Percentiles rank a stretch among this genome's conserved stretches.
phyloP scores from a whole-genome alignment of 768 basidiomycete species.

The Butyriboletus loyo region DNA sequence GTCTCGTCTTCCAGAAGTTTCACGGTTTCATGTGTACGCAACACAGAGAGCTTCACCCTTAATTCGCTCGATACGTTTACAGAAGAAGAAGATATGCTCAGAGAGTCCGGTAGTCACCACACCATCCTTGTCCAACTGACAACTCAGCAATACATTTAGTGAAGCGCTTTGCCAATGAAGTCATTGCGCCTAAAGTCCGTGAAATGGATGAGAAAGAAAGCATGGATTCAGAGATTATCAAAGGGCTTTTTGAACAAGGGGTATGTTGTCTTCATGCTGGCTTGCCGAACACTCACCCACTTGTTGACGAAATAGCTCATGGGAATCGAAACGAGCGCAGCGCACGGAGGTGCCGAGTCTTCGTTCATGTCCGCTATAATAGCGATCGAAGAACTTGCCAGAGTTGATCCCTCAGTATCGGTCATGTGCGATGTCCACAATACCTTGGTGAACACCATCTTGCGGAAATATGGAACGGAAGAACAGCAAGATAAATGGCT shows the following conservation, averaged over 20 bases:
- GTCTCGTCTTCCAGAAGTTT: conserved; percentile 19
- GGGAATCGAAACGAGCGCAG: conserved; percentile 91
- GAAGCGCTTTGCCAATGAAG: conserved; percentile 82
- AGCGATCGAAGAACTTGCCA: conserved; percentile 95
- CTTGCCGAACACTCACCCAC: background rate
- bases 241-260: conserved; percentile 92
- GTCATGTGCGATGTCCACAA: conserved; percentile 98
- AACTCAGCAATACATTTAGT: conserved; percentile 47
- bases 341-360: conserved; percentile 81
- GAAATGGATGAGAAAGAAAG: conserved; percentile 98
- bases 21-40: conserved; percentile 21
- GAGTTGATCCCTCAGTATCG: conserved; percentile 93
- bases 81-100: conserved; percentile 92
- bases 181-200: conserved; percentile 85
- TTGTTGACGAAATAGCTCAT: conserved; percentile 61
- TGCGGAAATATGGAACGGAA: conserved; percentile 81
- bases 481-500: conserved; percentile 88
- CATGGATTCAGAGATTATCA: conserved; percentile 87
- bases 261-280: conserved; percentile 43
- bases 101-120: conserved; percentile 71
- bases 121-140: background rate
- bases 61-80: conserved; percentile 81
- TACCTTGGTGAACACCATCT: conserved; percentile 93
- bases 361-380: conserved; percentile 96
- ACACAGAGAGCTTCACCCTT: conserved; percentile 31